Evolutionary conservation across 208 protist genomes (phyloP), one percentile per base, ranked within the genome.

Genomic region (Wallacemonas rigidus): DNA sequence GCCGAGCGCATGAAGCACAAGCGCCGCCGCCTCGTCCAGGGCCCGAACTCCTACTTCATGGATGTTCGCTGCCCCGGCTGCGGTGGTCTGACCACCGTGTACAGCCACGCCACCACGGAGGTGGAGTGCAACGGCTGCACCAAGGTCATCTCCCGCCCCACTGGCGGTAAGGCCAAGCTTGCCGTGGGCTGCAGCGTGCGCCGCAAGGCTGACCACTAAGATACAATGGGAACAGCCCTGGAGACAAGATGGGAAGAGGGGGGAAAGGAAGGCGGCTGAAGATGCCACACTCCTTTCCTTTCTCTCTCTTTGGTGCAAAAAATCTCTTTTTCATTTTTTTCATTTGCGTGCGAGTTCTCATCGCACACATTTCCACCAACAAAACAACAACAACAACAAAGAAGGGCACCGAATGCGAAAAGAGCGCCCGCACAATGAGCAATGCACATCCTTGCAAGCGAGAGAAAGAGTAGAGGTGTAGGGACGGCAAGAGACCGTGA

Each of bases 21-120:
- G 96, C 94, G 99, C 79, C 99, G 99, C 93, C 93, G 99, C 75
- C 90, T 99, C 15, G 97, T 99, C 55, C 99, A 99, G 91, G 91
- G 91, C 75, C 99, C 98, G 69, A 99, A 99, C 94, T 98, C 96
- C n/a, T 99, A 95, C 92, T 99, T 99, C 90, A 97, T 99, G 94
- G 98, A 99, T 68, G 98, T 99, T 44, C 99, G 98, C 89, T 99
- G 98, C 93, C 95, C 95, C 53, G 93, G 95, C 60, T 99, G 99
- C 89, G 94, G 87, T 75, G 79, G 50, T 67, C 87, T 95, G 74
- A 99, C 98, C 41, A 94, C 95, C 64, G 98, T 99, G 55, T 99
- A 99, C 98, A 98, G 88, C 79, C 98, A 99, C 82, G 98, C 99
- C 67, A 97, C 98, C 63, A 98, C 92, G 17, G 86, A 98, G 58